Evolutionary conservation across 2,329 filamentous ascomycete genomes (phyloP), one percentile per base, ranked within the genome.

Genomic region (Epichloe gansuensis): DNA sequence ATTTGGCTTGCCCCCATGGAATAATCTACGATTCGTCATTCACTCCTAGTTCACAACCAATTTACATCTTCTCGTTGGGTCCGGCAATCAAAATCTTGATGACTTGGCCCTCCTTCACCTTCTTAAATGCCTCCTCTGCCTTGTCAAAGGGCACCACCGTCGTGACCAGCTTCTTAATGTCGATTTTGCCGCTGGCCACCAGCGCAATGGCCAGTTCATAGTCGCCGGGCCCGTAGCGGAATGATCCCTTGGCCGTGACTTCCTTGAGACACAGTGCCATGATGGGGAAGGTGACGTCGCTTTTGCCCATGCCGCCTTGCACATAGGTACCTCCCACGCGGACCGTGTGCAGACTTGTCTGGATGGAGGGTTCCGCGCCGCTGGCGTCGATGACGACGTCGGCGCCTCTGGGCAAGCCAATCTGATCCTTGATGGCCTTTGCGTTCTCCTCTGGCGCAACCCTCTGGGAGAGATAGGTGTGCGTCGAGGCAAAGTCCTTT

Each of bases 191-290:
- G 27, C 71, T 76, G 7, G 78, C 76, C 1, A 95, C 81, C 55
- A 97, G 75, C 57, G 88, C 81, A 45, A 96, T 76, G 4, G 89
- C 89, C 6, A 90, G 79, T 64, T 83, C 79, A 69, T 96, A 97
- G 68, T 96, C 91, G 21, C 90, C 90, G 51, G 81, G 79, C 3
- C 84, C 84, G 68, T 97, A 97, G 40, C 91, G 81, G 76, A 97
- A 97, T 56, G 84, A 90, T 23, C 91, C 91, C 64, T 85, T 87
- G 46, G 87, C 77, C 11, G 84, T 94, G 49, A 95, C 75, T 74
- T 97, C 91, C 73, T 96, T 96, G 49, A 83, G 77, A 67, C 89
- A 94, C 64, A 94, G 75, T 5, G 87, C 85, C 79, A 91, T 87
- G 66, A 97, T 95, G 49, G 91, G 91, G 73, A 96, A 95, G 8